A percentile compares a stretch with the other conserved stretches of the same genome.
Evolutionary conservation across 805 yeast species (phyloP).

Genomic region (Starmerella lactis-condensi): DNA sequence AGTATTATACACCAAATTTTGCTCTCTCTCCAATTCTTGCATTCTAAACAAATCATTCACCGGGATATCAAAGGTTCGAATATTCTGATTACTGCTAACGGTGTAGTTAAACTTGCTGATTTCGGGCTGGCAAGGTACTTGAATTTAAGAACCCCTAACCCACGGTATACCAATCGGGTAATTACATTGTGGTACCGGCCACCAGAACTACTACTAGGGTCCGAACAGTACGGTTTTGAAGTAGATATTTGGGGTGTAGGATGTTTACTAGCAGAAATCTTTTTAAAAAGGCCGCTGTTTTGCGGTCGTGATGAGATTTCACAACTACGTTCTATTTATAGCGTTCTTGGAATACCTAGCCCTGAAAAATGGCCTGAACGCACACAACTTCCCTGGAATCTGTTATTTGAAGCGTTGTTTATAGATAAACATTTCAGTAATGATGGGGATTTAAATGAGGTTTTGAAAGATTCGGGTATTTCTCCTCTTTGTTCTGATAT

Average conservation of each 20-base stretch:
- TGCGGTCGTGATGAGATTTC: slow-evolving; percentile 80
- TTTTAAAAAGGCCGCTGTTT: slow-evolving; percentile 55
- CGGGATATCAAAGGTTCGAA: slow-evolving; percentile 93
- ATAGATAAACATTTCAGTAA: no score
- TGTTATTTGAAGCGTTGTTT: slow-evolving; percentile 44
- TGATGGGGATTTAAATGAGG: slow-evolving; percentile 31
- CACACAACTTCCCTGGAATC: slow-evolving; percentile 81
- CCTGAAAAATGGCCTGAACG: slow-evolving; percentile 56
- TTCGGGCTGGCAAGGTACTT: slow-evolving; percentile 64
- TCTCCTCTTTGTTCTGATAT: slow-evolving; percentile 38
- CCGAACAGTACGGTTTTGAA: slow-evolving; percentile 75
- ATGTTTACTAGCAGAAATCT: slow-evolving; percentile 68
- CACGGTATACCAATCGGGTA: slow-evolving; percentile 85
- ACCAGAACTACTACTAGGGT: slow-evolving; percentile 78
- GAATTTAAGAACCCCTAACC: slow-evolving; percentile 25
- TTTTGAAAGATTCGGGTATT: slow-evolving; percentile 25
- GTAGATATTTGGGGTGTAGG: slow-evolving; percentile 97
- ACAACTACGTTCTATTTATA: slow-evolving; percentile 59
- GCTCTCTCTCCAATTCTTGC: slow-evolving; percentile 66
- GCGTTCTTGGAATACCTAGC: slow-evolving; percentile 75
- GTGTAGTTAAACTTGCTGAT: slow-evolving; percentile 77
- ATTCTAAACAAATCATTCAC: slow-evolving; percentile 42
- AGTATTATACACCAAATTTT: slow-evolving; percentile 60
- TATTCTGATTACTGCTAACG: slow-evolving; percentile 54
- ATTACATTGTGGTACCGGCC: slow-evolving; percentile 97